A percentile compares a stretch with the other conserved stretches of the same genome.
Conservation (phyloP, 495 filamentous ascomycete species). For the Xylaria bambusicola region DNA sequence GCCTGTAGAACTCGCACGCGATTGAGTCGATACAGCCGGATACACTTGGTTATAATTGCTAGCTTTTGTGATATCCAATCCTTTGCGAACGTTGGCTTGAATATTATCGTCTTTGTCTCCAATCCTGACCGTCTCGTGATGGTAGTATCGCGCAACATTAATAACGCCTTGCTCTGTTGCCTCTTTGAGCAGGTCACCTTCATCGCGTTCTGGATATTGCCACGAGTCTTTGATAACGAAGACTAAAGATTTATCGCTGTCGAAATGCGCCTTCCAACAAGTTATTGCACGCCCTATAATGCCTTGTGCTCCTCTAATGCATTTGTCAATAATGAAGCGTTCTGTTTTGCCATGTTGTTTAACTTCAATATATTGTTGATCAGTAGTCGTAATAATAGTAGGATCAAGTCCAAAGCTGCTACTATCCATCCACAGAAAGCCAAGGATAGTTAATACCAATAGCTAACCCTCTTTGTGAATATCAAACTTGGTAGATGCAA, state of each 20-base stretch:
- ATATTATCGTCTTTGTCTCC: conserved; percentile 39
- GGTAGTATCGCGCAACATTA: conserved; percentile 47
- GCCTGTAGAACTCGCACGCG: conserved; percentile 24
- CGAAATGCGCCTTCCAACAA: conserved; percentile 47
- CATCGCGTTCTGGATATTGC: conserved; percentile 50
- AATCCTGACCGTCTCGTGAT: conserved; percentile 47
- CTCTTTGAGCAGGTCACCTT: conserved; percentile 42
- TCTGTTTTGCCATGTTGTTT: conserved; percentile 37
- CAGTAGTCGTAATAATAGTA: conserved; percentile 39
- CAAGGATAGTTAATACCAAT: conserved; percentile 49
- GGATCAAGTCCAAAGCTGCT: conserved; percentile 51
- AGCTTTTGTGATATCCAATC: conserved; percentile 39
- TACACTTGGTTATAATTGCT: conserved; percentile 37
- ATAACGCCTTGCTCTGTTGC: conserved; percentile 41
- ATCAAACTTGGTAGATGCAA: conserved; percentile 49
- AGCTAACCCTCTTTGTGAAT: conserved; percentile 50
- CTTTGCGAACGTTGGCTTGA: conserved; percentile 34
- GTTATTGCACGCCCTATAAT: conserved; percentile 48
- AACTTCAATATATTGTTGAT: conserved; percentile 43
- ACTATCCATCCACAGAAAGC: conserved; percentile 50
- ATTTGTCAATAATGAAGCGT: conserved; percentile 43
- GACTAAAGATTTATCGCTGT: conserved; percentile 35
- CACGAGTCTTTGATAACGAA: conserved; percentile 49
- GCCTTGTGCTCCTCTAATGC: conserved; percentile 39
- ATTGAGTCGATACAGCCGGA: conserved; percentile 35